Base-by-base conservation (phyloP, 306 rosid genomes). In the Gleditsia sinensis region DNA sequence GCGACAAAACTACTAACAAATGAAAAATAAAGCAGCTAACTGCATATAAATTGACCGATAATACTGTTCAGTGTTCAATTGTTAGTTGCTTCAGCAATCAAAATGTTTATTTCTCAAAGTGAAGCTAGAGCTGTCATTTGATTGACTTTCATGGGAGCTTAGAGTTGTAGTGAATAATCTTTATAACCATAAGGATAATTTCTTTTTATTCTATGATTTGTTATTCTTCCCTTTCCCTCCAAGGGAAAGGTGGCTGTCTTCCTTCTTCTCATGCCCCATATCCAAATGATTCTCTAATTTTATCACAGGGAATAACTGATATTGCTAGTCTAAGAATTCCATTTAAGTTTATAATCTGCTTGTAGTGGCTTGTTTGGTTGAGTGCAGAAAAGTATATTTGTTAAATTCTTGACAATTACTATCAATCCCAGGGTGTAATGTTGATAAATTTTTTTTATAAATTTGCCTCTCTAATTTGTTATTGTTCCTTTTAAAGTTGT, bases 321-420 rank as follows among this genome's bases (percentile, higher is more conserved):
- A 57, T 40, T 58, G 30, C 16, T 28, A 58, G 25, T 58, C 46
- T 45, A 30, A 32, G 16, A 34, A 32, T 60, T 34, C 45, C 45
- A 8, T 7, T n/a, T 36, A 61, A 61, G 67, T 34, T 61, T n/a
- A 19, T 40, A 61, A 61, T 61, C 30, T 36, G 30, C 67, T 30
- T 23, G 64, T 30, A 9, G 67, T 34, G 17, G 48, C 48, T 61
- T 61, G 67, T 61, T 58, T 58, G 2, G 14, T 32, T 58, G 63
- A 28, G 40, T 3, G 14, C 10, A 61, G 39, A 48, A 36, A 61
- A 61, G n/a, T 49, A 23, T 28, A 19, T 36, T 19, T 36, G 13
- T 34, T 16, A 19, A 39, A 39, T 64, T 12, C 7, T 40, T 64
- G 3, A 23, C 16, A 25, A 5, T 21, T n/a, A n/a, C 34, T 32